A percentile compares a stretch with the other conserved stretches of the same genome.
phyloP scores from a whole-genome alignment of 805 yeast genomes.

The Cyberlindnera xylosilytica region DNA sequence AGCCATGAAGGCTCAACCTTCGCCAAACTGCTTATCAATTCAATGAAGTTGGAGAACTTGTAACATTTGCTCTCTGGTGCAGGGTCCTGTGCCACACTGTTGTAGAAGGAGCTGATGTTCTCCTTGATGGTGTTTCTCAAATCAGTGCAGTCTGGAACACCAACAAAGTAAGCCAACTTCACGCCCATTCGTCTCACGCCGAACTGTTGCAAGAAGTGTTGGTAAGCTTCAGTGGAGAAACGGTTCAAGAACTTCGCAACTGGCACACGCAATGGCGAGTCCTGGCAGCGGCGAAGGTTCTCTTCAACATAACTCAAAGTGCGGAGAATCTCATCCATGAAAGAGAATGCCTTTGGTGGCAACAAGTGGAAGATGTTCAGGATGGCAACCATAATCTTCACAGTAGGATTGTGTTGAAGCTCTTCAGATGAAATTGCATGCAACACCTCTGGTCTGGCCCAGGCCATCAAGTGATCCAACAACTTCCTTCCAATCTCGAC shows the following conservation, averaged over 20 bases:
- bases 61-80: constrained; percentile 52
- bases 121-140: constrained; percentile 55
- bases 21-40: constrained; percentile 54
- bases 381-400: constrained; percentile 85
- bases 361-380: constrained; percentile 86
- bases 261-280: constrained; percentile 90
- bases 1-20: constrained; percentile 58
- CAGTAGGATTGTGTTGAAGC: constrained; percentile 73
- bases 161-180: constrained; percentile 63
- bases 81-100: constrained; percentile 45
- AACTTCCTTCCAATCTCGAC: constrained; percentile 95
- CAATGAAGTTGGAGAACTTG: constrained; percentile 72
- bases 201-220: constrained; percentile 65
- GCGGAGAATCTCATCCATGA: constrained; percentile 80
- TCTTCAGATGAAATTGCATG: constrained; percentile 78
- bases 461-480: constrained; percentile 89
- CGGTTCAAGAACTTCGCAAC: constrained; percentile 82
- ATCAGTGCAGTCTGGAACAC: constrained; percentile 49
- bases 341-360: constrained; percentile 90
- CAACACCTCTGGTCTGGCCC: constrained; percentile 84
- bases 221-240: constrained; percentile 71
- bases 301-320: constrained; percentile 78
- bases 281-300: constrained; percentile 76
- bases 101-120: constrained; percentile 47
- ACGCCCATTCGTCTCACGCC: constrained; percentile 60